A percentile compares a stretch with the other conserved stretches of the same genome.
These are phyloP conservation scores for Albifimbria verrucaria DNA, from an alignment of 2,329 filamentous ascomycete genomes.

Conservation along the genomic window DNA sequence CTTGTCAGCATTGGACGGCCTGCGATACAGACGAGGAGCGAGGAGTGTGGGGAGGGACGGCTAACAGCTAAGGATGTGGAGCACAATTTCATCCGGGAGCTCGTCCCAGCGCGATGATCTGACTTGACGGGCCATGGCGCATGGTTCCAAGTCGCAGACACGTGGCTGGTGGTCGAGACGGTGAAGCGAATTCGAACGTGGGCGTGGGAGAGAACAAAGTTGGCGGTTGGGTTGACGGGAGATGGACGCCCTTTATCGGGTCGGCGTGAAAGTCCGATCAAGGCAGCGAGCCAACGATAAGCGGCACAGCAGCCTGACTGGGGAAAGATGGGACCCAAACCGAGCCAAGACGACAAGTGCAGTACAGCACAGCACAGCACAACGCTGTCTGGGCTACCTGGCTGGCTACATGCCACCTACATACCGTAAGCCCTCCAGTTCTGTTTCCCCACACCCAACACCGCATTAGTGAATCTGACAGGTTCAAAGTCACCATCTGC, in stretches of 20 bases:
- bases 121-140: constrained; percentile 21
- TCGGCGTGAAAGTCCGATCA: neutral
- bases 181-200: neutral
- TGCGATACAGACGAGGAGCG: constrained; percentile 12
- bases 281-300: neutral
- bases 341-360: too few relatives aligned
- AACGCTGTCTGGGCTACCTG: too few relatives aligned
- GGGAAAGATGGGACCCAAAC: too few relatives aligned
- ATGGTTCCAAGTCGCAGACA: constrained; percentile 11
- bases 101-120: constrained; percentile 32
- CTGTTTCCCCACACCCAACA: neutral
- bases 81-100: constrained; percentile 62
- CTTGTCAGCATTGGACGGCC: constrained; percentile 10
- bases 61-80: constrained; percentile 62
- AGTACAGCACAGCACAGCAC: too few relatives aligned
- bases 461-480: neutral
- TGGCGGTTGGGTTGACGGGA: neutral
- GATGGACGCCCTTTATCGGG: neutral
- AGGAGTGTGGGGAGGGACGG: constrained; percentile 13
- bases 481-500: neutral
- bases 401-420: too few relatives aligned
- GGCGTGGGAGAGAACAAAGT: too few relatives aligned
- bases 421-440: neutral
- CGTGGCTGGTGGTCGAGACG: neutral
- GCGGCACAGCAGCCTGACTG: neutral